phyloP scores from a whole-genome alignment of 192 early-diverging fungal genomes.

The Podila epicladia region DNA sequence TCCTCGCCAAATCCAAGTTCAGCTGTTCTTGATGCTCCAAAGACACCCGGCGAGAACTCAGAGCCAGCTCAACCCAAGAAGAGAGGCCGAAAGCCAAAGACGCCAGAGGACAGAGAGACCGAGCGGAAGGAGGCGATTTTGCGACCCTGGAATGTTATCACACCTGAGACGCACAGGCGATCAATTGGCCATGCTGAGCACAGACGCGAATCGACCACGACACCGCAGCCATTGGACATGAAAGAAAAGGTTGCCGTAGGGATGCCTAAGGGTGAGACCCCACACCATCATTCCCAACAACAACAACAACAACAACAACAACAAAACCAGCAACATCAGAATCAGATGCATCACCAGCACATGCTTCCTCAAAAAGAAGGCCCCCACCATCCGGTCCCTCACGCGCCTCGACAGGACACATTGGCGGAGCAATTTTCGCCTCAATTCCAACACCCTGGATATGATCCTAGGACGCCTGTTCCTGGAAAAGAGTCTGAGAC shows the following conservation, averaged over 20 bases:
- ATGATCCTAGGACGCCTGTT: background rate
- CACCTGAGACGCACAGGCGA: conserved; percentile 18
- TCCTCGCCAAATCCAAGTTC: background rate
- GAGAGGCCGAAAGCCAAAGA: conserved; percentile 10
- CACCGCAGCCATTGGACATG: background rate
- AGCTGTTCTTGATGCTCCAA: background rate
- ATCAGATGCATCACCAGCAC: conserved; percentile 1
- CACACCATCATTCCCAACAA: background rate
- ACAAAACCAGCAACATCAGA: conserved; percentile 12
- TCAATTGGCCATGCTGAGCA: conserved; percentile 17
- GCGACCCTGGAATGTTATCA: conserved; percentile 10
- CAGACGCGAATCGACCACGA: background rate
- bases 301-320: conserved; percentile 17
- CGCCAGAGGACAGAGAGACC: conserved; percentile 6
- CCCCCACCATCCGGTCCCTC: background rate
- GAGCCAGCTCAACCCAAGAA: conserved; percentile 6
- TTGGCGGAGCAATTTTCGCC: background rate
- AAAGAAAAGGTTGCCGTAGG: background rate
- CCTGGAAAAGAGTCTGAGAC: conserved; percentile 18
- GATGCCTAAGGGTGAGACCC: background rate
- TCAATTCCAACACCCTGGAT: background rate
- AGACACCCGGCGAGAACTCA: background rate
- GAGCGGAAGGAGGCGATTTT: conserved; percentile 8
- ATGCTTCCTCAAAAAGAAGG: too few relatives aligned
- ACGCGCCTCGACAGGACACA: background rate